phyloP scores from a whole-genome alignment of 768 basidiomycete species.

The Russula sp. region DNA sequence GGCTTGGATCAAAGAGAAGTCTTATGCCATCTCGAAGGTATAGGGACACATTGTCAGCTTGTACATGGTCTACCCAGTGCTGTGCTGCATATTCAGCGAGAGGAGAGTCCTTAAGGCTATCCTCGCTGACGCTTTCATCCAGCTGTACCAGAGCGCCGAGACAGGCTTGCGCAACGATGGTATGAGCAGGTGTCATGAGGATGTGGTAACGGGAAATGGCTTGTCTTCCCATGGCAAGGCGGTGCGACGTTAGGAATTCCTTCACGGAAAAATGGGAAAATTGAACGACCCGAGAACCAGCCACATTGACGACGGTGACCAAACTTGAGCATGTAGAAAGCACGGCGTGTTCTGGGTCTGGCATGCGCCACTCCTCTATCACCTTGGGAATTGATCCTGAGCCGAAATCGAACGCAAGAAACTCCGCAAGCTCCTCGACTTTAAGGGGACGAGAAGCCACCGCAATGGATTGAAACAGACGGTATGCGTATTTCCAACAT shows the following conservation, averaged over 20 bases:
- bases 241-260: slow-evolving; percentile 7
- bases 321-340: neutral
- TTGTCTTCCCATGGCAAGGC: neutral
- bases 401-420: slow-evolving; percentile 1
- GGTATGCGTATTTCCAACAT: neutral
- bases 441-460: neutral
- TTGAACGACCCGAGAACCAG: neutral
- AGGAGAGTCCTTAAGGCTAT: neutral
- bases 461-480: neutral
- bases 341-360: neutral
- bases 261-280: slow-evolving; percentile 14
- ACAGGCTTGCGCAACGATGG: neutral
- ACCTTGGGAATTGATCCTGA: neutral
- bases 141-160: neutral
- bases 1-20: neutral
- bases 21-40: neutral
- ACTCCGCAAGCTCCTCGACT: slow-evolving; percentile 1
- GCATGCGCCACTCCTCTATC: neutral
- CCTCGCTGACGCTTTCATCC: neutral
- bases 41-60: neutral
- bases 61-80: neutral
- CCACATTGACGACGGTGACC: neutral
- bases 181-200: neutral
- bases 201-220: neutral
- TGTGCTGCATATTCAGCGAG: neutral